Base-by-base conservation (phyloP, 306 rosid species). In the Parietaria judaica region DNA sequence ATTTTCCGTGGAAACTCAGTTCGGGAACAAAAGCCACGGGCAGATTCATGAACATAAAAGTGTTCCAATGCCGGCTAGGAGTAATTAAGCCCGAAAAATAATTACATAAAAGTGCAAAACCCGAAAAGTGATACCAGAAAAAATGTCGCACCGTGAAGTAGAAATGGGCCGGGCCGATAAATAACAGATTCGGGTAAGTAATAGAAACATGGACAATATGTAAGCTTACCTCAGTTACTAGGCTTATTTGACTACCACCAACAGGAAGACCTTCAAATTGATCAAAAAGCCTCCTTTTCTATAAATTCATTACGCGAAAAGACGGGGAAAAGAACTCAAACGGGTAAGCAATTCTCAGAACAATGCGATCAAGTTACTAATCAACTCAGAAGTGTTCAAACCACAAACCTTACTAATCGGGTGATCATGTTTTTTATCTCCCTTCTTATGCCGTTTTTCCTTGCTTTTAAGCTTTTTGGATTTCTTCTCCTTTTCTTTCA, bases 281-380 rank as follows among this genome's bases (percentile, higher is more conserved):
- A 62, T 44, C 56, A 31, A 49, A 5, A 49, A 63, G 41, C 70
- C 62, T 63, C 52, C 70, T 68, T 69, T 74, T 74, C 74, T 63
- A 58, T 5, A 58, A 14, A 56, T 11, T 61, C 46, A 56, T 4
- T 14, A 57, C 65, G 55, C 39, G 31, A 6, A 38, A 36, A 54
- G 45, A 12, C 11, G 38, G 38, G 57, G 56, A 10, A 10, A 23
- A 53, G 6, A 14, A 49, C 14, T 49, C 16, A 52, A 34, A 52
- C 8, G 16, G 56, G 11, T 52, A n/a, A 6, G 15, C 36, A 31
- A 34, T 34, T 36, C n/a, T 37, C 4, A 34, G 14, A 7, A 13
- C 45, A 36, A 57, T 7, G 36, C 14, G 23, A 4, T 36, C 14
- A 55, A 9, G 31, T 4, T 47, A 35, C 36, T 11, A 36, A 70